A percentile compares a stretch with the other conserved stretches of the same genome.
Conservation (phyloP, 176 grass and related monocot species). For the Raddia guianensis region DNA sequence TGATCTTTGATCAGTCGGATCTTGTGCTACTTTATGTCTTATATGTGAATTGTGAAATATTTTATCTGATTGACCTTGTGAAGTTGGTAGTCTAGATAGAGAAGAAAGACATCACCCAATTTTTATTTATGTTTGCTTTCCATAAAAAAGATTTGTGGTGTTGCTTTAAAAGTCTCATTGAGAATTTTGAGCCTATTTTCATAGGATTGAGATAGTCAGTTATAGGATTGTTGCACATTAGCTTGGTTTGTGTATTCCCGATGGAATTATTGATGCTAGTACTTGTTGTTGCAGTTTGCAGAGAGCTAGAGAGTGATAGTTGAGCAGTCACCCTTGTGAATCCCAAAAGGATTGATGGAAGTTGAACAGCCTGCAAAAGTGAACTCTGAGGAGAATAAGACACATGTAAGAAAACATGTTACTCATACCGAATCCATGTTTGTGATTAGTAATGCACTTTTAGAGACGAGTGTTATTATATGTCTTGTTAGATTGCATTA, state of each 20-base stretch:
- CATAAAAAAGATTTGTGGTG: neutral
- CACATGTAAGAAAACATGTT: conserved; percentile 31
- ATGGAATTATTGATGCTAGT: conserved; percentile 23
- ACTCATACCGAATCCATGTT: neutral
- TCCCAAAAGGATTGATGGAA: conserved; percentile 28
- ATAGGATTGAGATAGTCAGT: neutral
- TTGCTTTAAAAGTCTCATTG: neutral
- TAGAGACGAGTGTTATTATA: neutral
- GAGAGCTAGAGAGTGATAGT: neutral
- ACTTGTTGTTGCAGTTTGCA: conserved; percentile 32
- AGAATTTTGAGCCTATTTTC: neutral
- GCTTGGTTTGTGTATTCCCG: neutral
- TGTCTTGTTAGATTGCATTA: neutral
- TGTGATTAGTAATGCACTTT: neutral
- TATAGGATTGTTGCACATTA: neutral
- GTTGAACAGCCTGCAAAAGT: conserved; percentile 27
- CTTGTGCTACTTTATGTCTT: conserved; percentile 1
- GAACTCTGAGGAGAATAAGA: conserved; percentile 33
- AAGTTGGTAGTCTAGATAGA: conserved; percentile 27
- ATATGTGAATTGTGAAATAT: neutral
- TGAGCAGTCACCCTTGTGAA: too few species aligned
- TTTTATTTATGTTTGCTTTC: conserved; percentile 26
- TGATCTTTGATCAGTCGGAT: neutral
- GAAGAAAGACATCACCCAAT: neutral
- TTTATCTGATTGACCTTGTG: neutral